Percentiles rank a stretch among this genome's conserved stretches.
Conservation (phyloP, 2,329 filamentous ascomycete species). For the Diplodia scrobiculata region DNA sequence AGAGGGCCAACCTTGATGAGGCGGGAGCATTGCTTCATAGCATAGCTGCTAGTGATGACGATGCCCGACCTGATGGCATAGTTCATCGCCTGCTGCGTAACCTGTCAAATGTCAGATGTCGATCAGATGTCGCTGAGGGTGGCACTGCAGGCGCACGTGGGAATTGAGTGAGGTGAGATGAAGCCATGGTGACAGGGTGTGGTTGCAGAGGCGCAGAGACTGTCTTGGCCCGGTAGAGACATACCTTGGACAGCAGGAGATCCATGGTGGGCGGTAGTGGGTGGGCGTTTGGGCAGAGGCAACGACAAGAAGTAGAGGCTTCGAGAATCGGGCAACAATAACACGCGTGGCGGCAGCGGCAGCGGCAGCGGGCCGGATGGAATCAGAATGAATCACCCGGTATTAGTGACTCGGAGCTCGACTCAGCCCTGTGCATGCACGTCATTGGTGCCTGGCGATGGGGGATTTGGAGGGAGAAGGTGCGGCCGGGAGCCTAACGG, state of each 20-base stretch:
- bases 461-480: neutral
- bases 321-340: conserved; percentile 32
- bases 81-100: conserved; percentile 80
- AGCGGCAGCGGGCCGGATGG: conserved; percentile 26
- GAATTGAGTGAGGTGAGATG: neutral
- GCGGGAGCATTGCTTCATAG: conserved; percentile 77
- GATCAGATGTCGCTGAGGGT: neutral
- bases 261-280: conserved; percentile 64
- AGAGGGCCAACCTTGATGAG: conserved; percentile 63
- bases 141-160: neutral
- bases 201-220: conserved; percentile 1
- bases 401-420: neutral
- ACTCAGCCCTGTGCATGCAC: conserved; percentile 9
- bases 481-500: neutral
- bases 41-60: conserved; percentile 79
- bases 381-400: neutral
- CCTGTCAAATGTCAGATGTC: conserved; percentile 44
- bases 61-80: conserved; percentile 87
- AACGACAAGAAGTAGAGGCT: conserved; percentile 25
- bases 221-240: neutral
- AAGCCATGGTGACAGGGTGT: neutral
- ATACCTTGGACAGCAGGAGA: conserved; percentile 62
- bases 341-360: conserved; percentile 16
- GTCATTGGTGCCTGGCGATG: conserved; percentile 26
- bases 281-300: neutral